Evolutionary conservation across 2,329 filamentous ascomycete genomes (phyloP), one percentile per base, ranked within the genome.

Genomic region (Macrophomina tecta): DNA sequence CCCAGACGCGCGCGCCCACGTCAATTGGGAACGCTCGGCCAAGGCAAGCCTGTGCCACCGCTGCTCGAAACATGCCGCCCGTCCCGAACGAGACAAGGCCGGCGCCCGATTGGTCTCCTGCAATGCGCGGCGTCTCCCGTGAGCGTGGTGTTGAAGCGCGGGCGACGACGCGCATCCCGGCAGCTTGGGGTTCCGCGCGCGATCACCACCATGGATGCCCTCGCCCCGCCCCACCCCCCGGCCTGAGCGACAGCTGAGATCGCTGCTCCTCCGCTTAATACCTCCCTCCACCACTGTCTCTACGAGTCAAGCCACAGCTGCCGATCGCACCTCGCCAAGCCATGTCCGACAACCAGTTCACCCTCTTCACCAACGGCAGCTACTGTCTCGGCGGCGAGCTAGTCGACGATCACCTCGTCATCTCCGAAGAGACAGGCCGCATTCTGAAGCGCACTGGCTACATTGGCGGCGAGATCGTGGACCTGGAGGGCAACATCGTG

Each of bases 401-500:
- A 11, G 74, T 82, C 36, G 76, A 82, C 38, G 78, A 81, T 68
- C 77, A 80, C 52, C 74, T 83, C 32, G 79, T 82, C 65, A 78
- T 83, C 49, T 82, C 81, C 16, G 78, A 81, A 63, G 79, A 81
- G 63, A 80, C 78, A 2, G 82, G 81, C 18, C 71, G 75, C 28
- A 82, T 83, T 67, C 69, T 82, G 48, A 76, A 79, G 69, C 72
- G 76, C 65, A 79, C 79, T 42, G 79, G 79, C 38, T 81, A 81
- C 68, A 81, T 81, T 67, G 80, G 79, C 51, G 80, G 79, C 34
- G 78, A 82, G 49, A 77, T 77, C 12, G 73, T 84, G 55, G 84
- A 87, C 70, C 72, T 86, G 11, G 77, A 82, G 46, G 82, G 81
- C 48, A 78, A 75, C 55, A 83, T 87, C 56, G 76, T 87, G 64